Conservation (phyloP, 768 basidiomycete species). For the Inosperma sp. region DNA sequence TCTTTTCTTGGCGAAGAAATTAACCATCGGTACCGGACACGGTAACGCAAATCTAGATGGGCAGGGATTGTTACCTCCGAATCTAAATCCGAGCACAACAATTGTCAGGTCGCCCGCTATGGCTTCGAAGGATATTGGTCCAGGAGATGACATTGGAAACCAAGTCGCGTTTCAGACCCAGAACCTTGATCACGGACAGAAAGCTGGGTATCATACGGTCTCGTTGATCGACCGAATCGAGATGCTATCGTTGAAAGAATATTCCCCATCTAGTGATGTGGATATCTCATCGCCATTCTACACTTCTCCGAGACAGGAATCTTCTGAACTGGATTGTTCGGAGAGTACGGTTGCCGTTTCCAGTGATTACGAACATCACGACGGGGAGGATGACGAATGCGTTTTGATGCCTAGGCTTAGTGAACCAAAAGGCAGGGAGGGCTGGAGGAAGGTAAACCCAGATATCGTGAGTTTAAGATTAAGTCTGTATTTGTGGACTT, state of each 20-base stretch:
- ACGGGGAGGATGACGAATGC: slow-evolving; percentile 39
- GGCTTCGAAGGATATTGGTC: slow-evolving; percentile 1
- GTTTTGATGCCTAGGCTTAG: slow-evolving; percentile 23
- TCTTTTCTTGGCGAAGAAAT: slow-evolving; percentile 58
- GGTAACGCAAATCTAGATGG: no score
- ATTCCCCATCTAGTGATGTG: slow-evolving; percentile 20
- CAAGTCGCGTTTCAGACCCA: no score
- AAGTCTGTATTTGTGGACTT: slow-evolving; percentile 8
- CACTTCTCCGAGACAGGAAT: slow-evolving; percentile 23
- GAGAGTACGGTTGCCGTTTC: slow-evolving; percentile 42
- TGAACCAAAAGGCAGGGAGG: slow-evolving; percentile 33
- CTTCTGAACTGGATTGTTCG: slow-evolving; percentile 40
- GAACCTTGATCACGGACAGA: slow-evolving; percentile 20
- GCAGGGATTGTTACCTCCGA: no score
- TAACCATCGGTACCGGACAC: no score
- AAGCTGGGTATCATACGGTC: slow-evolving; percentile 24
- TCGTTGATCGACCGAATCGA: slow-evolving; percentile 23
- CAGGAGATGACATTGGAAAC: slow-evolving; percentile 9
- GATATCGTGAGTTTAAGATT: slow-evolving; percentile 40
- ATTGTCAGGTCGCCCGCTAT: slow-evolving; percentile 10
- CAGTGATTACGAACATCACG: no score
- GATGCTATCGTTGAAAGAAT: slow-evolving; percentile 7
- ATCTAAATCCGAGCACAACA: slow-evolving; percentile 9
- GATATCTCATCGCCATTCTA: slow-evolving; percentile 43
- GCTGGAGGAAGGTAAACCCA: slow-evolving; percentile 49